These are phyloP conservation scores for Coprinopsis sp. DNA, from an alignment of 768 basidiomycete genomes.

Conservation along the genomic window DNA sequence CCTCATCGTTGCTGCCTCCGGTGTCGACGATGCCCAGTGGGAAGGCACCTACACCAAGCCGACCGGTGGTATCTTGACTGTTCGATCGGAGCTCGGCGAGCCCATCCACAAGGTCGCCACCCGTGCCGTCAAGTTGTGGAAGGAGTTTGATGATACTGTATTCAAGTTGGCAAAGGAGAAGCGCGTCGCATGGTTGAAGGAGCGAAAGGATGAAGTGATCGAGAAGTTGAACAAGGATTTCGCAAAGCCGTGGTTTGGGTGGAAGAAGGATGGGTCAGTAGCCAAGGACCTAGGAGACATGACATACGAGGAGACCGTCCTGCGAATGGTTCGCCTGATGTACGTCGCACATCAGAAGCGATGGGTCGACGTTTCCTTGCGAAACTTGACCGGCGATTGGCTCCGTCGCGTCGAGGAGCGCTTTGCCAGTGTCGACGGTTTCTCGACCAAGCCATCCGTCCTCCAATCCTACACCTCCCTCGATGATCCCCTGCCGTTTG, in stretches of 20 bases:
- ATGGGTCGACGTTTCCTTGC: constrained; percentile 89
- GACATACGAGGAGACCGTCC: constrained; percentile 96
- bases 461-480: constrained; percentile 80
- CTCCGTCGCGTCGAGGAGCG: constrained; percentile 92
- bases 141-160: constrained; percentile 95
- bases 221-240: constrained; percentile 92
- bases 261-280: constrained; percentile 87
- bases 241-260: constrained; percentile 94
- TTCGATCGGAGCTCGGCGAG: constrained; percentile 95
- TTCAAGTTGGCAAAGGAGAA: constrained; percentile 97
- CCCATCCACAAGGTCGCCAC: constrained; percentile 99
- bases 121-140: constrained; percentile 96
- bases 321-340: constrained; percentile 92
- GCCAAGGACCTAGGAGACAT: constrained; percentile 89
- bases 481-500: constrained; percentile 74
- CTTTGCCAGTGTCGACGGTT: constrained; percentile 84
- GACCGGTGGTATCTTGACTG: constrained; percentile 94
- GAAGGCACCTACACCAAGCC: constrained; percentile 93
- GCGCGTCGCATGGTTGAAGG: constrained; percentile 79
- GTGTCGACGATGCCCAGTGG: constrained; percentile 87
- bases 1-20: constrained; percentile 90
- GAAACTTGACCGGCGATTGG: constrained; percentile 97
- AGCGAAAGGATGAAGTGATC: constrained; percentile 87
- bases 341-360: constrained; percentile 87
- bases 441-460: constrained; percentile 72